Evolutionary conservation across 352 stramenopile species (phyloP).

Genomic region (Globisporangium recalcitrans): DNA sequence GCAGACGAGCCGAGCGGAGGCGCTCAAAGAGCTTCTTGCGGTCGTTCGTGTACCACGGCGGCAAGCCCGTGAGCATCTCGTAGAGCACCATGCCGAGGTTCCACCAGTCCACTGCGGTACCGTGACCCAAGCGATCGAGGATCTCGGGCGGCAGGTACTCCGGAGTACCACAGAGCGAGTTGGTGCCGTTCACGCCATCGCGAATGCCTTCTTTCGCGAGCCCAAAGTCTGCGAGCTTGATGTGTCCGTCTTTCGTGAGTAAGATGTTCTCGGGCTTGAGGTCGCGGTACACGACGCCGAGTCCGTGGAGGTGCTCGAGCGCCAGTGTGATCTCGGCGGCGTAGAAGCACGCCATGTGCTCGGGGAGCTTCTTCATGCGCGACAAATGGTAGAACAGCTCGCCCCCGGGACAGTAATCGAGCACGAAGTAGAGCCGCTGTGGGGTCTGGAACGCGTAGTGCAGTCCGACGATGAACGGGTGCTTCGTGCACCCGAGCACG

Average conservation of each 20-base stretch:
- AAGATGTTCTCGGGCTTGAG: constrained; percentile 76
- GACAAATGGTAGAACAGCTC: constrained; percentile 88
- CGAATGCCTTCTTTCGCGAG: constrained; percentile 78
- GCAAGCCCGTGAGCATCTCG: constrained; percentile 79
- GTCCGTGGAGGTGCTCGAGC: constrained; percentile 76
- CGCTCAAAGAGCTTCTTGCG: constrained; percentile 87
- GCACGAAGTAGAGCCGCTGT: constrained; percentile 94
- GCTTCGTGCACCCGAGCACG: constrained; percentile 76
- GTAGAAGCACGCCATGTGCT: constrained; percentile 88
- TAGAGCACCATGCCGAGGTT: constrained; percentile 81
- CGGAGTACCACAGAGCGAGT: constrained; percentile 82
- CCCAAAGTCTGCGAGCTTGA: constrained; percentile 89
- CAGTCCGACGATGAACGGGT: constrained; percentile 87
- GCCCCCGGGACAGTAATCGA: constrained; percentile 88
- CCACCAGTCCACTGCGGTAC: constrained; percentile 93
- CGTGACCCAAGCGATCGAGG: constrained; percentile 69
- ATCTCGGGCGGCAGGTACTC: constrained; percentile 89
- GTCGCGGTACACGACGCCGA: constrained; percentile 82
- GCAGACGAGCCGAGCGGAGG: constrained; percentile 64
- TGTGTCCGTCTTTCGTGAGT: constrained; percentile 71
- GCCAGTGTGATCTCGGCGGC: constrained; percentile 83
- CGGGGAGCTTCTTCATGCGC: constrained; percentile 82
- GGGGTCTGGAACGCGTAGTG: constrained; percentile 87
- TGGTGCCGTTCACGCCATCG: constrained; percentile 58
- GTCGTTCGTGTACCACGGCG: constrained; percentile 88